These are phyloP conservation scores for Platanthera zijinensis DNA, from an alignment of 106 monocot genomes.

Conservation along the genomic window DNA sequence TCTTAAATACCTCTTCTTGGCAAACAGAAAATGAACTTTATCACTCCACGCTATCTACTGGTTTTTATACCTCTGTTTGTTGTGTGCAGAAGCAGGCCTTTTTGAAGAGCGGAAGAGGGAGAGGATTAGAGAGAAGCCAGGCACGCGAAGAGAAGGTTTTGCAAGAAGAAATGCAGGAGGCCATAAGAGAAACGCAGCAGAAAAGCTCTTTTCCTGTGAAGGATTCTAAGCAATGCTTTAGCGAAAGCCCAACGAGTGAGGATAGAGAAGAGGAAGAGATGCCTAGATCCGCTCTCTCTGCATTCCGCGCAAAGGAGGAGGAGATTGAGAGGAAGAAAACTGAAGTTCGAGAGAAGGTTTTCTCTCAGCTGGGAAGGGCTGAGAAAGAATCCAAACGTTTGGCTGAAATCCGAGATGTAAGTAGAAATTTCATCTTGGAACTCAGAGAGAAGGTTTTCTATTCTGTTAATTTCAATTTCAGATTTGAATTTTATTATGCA, in stretches of 20 bases:
- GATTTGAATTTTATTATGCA: too few species aligned
- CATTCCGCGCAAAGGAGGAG: slow-evolving; percentile 65
- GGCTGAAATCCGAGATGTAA: slow-evolving; percentile 60
- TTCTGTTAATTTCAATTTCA: too few species aligned
- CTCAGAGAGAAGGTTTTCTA: too few species aligned
- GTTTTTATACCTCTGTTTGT: not conserved
- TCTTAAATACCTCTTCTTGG: not conserved
- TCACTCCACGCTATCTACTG: not conserved
- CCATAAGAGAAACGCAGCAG: slow-evolving; percentile 10
- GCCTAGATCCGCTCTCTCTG: slow-evolving; percentile 47
- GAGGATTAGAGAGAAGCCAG: not conserved
- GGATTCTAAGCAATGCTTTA: slow-evolving; percentile 17
- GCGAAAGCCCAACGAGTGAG: slow-evolving; percentile 22
- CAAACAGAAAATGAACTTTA: not conserved
- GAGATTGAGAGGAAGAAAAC: slow-evolving; percentile 73
- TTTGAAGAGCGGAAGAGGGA: slow-evolving; percentile 3
- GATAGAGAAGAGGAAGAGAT: slow-evolving; percentile 39
- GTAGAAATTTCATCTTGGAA: not conserved
- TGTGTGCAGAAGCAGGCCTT: not conserved
- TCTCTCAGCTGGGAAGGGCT: slow-evolving; percentile 36
- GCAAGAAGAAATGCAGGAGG: slow-evolving; percentile 10
- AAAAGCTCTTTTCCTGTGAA: slow-evolving; percentile 13
- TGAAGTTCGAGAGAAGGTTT: slow-evolving; percentile 44
- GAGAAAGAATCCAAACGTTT: slow-evolving; percentile 82
- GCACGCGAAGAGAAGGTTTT: not conserved